Conservation (phyloP, 345 rosid genomes). For the Luvunga scandens region DNA sequence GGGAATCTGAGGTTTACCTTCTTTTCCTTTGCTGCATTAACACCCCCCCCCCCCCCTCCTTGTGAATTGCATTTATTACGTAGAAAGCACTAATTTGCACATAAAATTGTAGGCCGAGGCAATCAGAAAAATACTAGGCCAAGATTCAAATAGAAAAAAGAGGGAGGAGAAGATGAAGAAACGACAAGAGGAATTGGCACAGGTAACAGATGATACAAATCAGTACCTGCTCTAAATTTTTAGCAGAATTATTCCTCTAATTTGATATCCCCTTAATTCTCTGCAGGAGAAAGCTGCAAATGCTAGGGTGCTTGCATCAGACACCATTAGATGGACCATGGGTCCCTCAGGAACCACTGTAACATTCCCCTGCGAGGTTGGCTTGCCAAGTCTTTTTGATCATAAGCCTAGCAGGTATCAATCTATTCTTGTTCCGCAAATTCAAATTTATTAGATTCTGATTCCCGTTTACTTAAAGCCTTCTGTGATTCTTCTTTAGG, state of each 20-base stretch:
- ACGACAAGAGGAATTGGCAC: constrained; percentile 53
- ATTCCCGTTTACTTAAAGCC: background rate
- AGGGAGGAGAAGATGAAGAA: constrained; percentile 52
- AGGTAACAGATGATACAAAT: constrained; percentile 28
- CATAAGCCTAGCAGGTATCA: constrained; percentile 29
- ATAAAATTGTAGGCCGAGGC: constrained; percentile 49
- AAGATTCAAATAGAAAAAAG: constrained; percentile 56
- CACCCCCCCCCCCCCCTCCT: background rate
- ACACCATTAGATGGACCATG: constrained; percentile 45
- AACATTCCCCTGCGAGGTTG: constrained; percentile 47
- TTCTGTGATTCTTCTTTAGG: background rate
- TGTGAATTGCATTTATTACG: background rate
- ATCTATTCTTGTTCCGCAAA: background rate
- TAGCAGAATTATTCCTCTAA: background rate
- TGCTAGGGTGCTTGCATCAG: constrained; percentile 36
- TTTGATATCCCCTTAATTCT: constrained; percentile 5
- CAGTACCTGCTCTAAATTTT: background rate
- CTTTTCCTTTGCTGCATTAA: background rate
- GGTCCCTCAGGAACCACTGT: constrained; percentile 49
- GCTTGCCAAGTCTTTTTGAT: constrained; percentile 50
- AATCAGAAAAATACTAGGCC: constrained; percentile 58
- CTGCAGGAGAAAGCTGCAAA: constrained; percentile 53
- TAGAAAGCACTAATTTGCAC: constrained; percentile 5
- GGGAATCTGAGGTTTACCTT: constrained; percentile 45
- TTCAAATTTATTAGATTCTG: background rate